Base-by-base conservation (phyloP, 2,329 filamentous ascomycete genomes). In the Akanthomyces dipterigenus region DNA sequence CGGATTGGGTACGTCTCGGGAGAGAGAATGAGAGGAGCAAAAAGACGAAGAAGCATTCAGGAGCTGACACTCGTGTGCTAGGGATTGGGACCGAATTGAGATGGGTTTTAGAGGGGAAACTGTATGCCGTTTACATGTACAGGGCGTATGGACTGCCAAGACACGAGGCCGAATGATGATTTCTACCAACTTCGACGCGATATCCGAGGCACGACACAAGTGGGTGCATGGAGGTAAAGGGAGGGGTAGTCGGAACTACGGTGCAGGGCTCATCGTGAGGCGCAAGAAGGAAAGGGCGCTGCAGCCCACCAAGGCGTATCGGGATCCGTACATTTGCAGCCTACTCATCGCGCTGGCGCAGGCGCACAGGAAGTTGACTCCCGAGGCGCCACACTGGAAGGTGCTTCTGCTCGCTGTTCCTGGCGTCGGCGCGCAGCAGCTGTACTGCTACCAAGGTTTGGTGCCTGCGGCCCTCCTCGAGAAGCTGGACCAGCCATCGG, bases 281-380 rank as follows among this genome's bases (percentile, higher is more conserved):
- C 54, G 42, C n/a, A 46, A 36, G 26, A 46, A 46, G 54, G 28
- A 56, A 24, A 56, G 36, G 26, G 40, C 28, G 26, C n/a, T 56
- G 26, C 40, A 56, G 40, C 54, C 54, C 26, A 36, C 11, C 20
- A 45, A 40, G 24, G 54, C 40, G 26, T 46, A 46, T 36, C 38
- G 38, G 40, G 54, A 46, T 46, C 54, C 54, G 26, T 56, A 56
- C 40, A 56, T 56, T 11, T 36, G 40, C n/a, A 56, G 54, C 54
- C 38, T 55, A 9, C 38, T 55, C 26, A 34, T 55, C 24, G 53
- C 53, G 36, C 38, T 55, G 18, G 53, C 38, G 16, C 16, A 55
- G 36, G 51, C 51, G 36, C 36, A 55, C 16, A 55, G 51, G 51
- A 55, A 42, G 18, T 55, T 56, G 18, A 40, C 24, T 2, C 54